phyloP scores from a whole-genome alignment of 2,329 filamentous ascomycete species.

The Apiospora phragmitis region DNA sequence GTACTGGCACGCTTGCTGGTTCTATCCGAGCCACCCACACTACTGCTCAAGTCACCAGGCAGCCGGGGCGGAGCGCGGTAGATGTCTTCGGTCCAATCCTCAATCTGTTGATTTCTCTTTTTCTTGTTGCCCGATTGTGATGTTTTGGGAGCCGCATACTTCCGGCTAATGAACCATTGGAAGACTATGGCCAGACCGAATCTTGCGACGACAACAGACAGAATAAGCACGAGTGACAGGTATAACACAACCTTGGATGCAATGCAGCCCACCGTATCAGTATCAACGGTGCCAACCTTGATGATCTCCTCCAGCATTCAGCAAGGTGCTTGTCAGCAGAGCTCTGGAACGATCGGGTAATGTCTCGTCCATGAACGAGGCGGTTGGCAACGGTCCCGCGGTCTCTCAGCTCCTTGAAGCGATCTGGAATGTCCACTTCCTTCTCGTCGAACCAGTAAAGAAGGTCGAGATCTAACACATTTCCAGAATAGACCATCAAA shows the following conservation, averaged over 20 bases:
- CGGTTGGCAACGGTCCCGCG: slow-evolving; percentile 59
- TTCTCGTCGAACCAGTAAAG: slow-evolving; percentile 85
- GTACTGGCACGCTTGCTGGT: slow-evolving; percentile 77
- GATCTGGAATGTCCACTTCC: slow-evolving; percentile 72
- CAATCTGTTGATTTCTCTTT: slow-evolving; percentile 88
- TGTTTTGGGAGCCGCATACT: slow-evolving; percentile 82
- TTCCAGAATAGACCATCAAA: slow-evolving; percentile 90
- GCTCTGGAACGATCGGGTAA: slow-evolving; percentile 84
- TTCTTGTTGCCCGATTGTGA: slow-evolving; percentile 79
- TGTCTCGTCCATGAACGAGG: slow-evolving; percentile 77
- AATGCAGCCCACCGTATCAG: slow-evolving; percentile 94
- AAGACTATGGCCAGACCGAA: slow-evolving; percentile 90
- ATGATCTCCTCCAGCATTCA: slow-evolving; percentile 89
- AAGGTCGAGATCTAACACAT: slow-evolving; percentile 86
- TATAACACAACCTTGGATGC: slow-evolving; percentile 97
- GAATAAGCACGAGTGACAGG: slow-evolving; percentile 85
- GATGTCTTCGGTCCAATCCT: slow-evolving; percentile 97
- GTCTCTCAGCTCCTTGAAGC: slow-evolving; percentile 78
- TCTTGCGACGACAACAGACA: slow-evolving; percentile 82
- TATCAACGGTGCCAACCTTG: slow-evolving; percentile 94
- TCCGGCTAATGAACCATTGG: slow-evolving; percentile 92
- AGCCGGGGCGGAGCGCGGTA: slow-evolving; percentile 87
- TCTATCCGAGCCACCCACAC: slow-evolving; percentile 64
- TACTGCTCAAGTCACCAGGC: slow-evolving; percentile 70
- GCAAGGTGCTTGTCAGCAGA: slow-evolving; percentile 77